These are phyloP conservation scores for Salix exigua DNA, from an alignment of 345 rosid species.

Conservation along the genomic window DNA sequence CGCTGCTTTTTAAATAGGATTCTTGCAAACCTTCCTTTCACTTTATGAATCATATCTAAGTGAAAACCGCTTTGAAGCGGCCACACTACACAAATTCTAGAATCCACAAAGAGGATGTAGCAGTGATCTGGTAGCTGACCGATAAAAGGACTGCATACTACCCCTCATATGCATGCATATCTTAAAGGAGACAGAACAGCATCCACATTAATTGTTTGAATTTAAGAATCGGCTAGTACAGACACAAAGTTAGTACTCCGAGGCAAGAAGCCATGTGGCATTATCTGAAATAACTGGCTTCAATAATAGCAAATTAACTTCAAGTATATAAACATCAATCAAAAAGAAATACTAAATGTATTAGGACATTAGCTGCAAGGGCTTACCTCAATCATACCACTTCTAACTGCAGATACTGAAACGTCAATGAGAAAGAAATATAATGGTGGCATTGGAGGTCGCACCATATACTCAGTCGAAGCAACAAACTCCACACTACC, in stretches of 20 bases:
- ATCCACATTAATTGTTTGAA: neutral
- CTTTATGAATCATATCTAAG: neutral
- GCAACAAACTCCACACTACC: slow-evolving; percentile 97
- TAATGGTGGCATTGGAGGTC: slow-evolving; percentile 98
- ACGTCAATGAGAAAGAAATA: slow-evolving; percentile 97
- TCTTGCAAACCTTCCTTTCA: neutral
- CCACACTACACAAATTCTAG: neutral
- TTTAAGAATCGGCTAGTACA: neutral
- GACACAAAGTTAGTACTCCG: neutral
- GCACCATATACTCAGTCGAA: slow-evolving; percentile 99
- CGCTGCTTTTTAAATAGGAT: neutral
- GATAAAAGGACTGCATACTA: neutral
- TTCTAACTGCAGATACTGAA: slow-evolving; percentile 79
- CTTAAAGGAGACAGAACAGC: neutral
- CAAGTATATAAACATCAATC: neutral
- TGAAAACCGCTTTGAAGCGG: neutral
- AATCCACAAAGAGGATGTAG: neutral
- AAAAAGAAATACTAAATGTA: neutral
- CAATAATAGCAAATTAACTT: neutral
- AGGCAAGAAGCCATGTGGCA: neutral
- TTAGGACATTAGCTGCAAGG: slow-evolving; percentile 12
- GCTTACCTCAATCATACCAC: slow-evolving; percentile 97
- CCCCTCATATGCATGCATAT: too few relatives aligned
- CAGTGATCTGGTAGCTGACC: neutral
- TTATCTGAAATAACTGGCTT: neutral